Evolutionary conservation across 495 filamentous ascomycete genomes (phyloP).

Genomic region (Neurospora sublineolata): DNA sequence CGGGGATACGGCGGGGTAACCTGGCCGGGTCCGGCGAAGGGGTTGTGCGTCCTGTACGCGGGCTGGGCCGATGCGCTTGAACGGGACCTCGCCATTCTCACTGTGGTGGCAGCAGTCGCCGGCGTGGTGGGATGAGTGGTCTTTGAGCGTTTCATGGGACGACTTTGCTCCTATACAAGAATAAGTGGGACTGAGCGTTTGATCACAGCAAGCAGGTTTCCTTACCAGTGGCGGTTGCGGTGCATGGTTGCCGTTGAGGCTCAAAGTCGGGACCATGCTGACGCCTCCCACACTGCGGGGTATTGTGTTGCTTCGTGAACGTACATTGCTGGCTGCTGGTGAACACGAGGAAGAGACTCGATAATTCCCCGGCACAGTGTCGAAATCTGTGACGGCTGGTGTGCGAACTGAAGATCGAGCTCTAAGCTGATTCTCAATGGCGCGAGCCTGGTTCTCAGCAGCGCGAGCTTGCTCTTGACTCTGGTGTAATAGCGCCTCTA

Average conservation of each 20-base stretch:
- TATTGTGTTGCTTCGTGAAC: slow-evolving; percentile 22
- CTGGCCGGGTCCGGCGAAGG: slow-evolving; percentile 1
- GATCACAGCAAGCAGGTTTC: neutral
- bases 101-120: slow-evolving; percentile 3
- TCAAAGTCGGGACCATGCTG: neutral
- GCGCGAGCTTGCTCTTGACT: slow-evolving; percentile 10
- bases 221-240: slow-evolving; percentile 14
- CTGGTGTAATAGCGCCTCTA: slow-evolving; percentile 9
- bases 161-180: slow-evolving; percentile 11
- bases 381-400: slow-evolving; percentile 2
- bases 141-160: slow-evolving; percentile 25
- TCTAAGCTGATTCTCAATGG: slow-evolving; percentile 10
- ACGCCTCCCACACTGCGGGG: slow-evolving; percentile 16
- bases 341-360: slow-evolving; percentile 16
- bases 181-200: slow-evolving; percentile 3
- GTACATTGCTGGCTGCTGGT: slow-evolving; percentile 15
- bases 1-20: slow-evolving; percentile 3
- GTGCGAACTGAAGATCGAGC: slow-evolving; percentile 6
- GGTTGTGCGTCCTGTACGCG: neutral
- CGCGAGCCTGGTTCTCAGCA: slow-evolving; percentile 5
- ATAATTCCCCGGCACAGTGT: slow-evolving; percentile 18
- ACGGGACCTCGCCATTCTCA: slow-evolving; percentile 19
- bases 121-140: slow-evolving; percentile 14
- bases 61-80: slow-evolving; percentile 10
- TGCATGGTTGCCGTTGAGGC: neutral